Conservation (phyloP, 306 rosid species). For the Leucaena leucocephala region DNA sequence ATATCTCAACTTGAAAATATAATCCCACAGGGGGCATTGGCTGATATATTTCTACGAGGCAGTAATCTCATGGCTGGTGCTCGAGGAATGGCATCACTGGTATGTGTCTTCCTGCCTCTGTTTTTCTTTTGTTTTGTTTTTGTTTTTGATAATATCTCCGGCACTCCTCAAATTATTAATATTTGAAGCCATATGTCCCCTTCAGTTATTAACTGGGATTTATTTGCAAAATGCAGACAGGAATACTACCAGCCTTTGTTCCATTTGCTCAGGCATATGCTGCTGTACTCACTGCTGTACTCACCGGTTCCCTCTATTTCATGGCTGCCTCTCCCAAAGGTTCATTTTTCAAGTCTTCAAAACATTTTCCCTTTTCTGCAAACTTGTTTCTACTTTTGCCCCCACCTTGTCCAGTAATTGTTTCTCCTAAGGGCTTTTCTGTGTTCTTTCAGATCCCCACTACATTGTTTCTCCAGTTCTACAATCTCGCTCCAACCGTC, state of each 20-base stretch:
- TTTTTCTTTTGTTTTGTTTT: not conserved
- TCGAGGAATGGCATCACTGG: constrained; percentile 96
- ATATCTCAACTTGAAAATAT: constrained; percentile 12
- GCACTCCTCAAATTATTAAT: constrained; percentile 4
- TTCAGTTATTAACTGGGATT: constrained; percentile 31
- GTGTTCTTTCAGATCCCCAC: constrained; percentile 69
- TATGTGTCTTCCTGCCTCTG: constrained; percentile 27
- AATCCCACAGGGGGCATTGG: constrained; percentile 77
- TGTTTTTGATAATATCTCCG: not conserved
- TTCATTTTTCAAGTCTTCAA: constrained; percentile 29
- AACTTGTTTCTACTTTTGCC: not conserved
- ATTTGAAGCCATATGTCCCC: constrained; percentile 3
- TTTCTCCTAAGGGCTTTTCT: not conserved
- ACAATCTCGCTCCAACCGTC: constrained; percentile 73
- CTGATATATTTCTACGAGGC: constrained; percentile 85
- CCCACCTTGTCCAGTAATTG: constrained; percentile 18
- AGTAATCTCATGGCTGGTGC: constrained; percentile 69
- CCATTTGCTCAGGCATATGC: constrained; percentile 99
- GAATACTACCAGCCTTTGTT: constrained; percentile 87
- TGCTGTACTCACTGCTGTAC: constrained; percentile 86
- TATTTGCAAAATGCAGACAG: constrained; percentile 58
- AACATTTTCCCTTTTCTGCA: constrained; percentile 4
- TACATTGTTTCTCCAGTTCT: constrained; percentile 90
- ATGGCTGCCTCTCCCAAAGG: constrained; percentile 97
- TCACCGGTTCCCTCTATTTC: constrained; percentile 89